These are phyloP conservation scores for Echinosophora koreensis DNA, from an alignment of 306 rosid genomes.

Conservation along the genomic window DNA sequence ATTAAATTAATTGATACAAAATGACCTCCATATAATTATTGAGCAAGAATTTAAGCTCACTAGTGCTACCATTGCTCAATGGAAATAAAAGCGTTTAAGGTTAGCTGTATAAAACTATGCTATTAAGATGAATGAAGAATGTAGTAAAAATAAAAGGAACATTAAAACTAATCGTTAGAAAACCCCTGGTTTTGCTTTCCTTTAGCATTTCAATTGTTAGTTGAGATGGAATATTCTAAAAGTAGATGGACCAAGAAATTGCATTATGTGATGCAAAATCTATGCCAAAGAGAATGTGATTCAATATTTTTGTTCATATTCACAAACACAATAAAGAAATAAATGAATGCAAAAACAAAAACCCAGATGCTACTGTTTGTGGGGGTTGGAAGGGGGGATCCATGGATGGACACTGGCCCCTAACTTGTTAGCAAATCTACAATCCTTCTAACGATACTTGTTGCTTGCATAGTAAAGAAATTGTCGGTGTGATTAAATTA, in stretches of 20 bases:
- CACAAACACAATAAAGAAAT: constrained; percentile 23
- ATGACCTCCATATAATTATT: not conserved
- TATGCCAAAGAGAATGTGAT: constrained; percentile 22
- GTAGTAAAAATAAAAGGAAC: constrained; percentile 23
- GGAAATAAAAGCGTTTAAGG: not conserved
- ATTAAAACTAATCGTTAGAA: constrained; percentile 29
- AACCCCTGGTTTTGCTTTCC: constrained; percentile 13
- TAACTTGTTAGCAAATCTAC: constrained; percentile 12
- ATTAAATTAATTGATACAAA: constrained; percentile 20
- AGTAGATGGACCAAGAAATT: constrained; percentile 26
- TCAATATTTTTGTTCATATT: constrained; percentile 27
- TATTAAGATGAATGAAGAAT: constrained; percentile 11
- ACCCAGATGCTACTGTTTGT: constrained; percentile 16
- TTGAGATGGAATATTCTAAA: constrained; percentile 18
- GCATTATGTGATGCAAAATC: not conserved
- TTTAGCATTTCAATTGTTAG: constrained; percentile 24
- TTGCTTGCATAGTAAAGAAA: constrained; percentile 1
- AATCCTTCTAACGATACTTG: constrained; percentile 22
- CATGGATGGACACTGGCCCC: constrained; percentile 1
- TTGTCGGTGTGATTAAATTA: constrained; percentile 27
- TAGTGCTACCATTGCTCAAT: not conserved
- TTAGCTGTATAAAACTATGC: constrained; percentile 33
- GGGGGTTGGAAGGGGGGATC: not conserved
- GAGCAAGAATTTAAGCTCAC: constrained; percentile 19
- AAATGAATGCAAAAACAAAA: constrained; percentile 1